A percentile compares a stretch with the other conserved stretches of the same genome.
Evolutionary conservation across 1,139 yeast species (phyloP).

Genomic region (Wickerhamiella infanticola): DNA sequence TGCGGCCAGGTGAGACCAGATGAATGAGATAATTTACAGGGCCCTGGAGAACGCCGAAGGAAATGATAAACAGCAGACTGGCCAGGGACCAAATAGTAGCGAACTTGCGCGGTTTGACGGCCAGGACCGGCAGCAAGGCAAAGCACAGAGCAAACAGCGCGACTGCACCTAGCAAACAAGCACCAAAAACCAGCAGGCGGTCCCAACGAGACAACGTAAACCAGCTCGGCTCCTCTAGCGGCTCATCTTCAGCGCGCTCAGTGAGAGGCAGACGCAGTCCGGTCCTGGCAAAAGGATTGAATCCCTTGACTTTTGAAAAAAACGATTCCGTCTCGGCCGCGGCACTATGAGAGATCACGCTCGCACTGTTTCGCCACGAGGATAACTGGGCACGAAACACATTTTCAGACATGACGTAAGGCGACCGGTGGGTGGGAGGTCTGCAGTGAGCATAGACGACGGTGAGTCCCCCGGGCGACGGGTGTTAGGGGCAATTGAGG

Average conservation of each 20-base stretch:
- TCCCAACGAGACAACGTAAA: conserved; percentile 60
- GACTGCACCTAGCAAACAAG: conserved; percentile 59
- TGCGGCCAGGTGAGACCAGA: conserved; percentile 55
- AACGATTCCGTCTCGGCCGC: conserved; percentile 23
- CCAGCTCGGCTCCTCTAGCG: conserved; percentile 43
- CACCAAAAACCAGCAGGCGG: conserved; percentile 58
- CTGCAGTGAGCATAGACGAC: no score
- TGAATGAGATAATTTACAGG: conserved; percentile 68
- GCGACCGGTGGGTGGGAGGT: background rate
- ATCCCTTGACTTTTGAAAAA: conserved; percentile 27
- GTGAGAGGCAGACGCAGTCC: conserved; percentile 37
- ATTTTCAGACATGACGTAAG: conserved; percentile 15
- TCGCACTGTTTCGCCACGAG: conserved; percentile 22
- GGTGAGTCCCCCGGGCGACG: no score
- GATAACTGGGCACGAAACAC: conserved; percentile 26
- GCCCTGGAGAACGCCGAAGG: conserved; percentile 87
- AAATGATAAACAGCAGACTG: conserved; percentile 65
- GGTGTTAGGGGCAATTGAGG: no score
- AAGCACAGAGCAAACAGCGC: conserved; percentile 74
- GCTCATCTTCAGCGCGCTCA: conserved; percentile 32
- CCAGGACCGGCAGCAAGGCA: conserved; percentile 74
- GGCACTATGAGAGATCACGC: conserved; percentile 16
- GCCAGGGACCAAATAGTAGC: conserved; percentile 82
- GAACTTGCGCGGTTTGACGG: conserved; percentile 81
- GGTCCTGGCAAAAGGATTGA: conserved; percentile 28